These are phyloP conservation scores for Russula sp. DNA, from an alignment of 768 basidiomycete genomes.

Conservation along the genomic window DNA sequence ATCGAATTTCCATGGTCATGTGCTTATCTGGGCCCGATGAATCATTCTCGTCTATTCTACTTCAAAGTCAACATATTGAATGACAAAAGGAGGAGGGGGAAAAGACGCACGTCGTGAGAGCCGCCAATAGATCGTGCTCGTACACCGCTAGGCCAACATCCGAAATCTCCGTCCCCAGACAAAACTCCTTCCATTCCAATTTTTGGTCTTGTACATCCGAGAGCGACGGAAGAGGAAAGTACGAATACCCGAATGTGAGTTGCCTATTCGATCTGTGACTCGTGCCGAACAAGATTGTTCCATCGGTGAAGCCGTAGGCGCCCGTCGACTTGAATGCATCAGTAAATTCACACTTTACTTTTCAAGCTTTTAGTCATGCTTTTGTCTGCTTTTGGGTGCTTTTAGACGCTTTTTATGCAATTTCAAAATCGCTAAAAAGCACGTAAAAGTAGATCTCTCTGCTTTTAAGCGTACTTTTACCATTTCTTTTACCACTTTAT, in stretches of 20 bases:
- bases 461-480: too few species aligned
- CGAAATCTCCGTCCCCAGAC: conserved; percentile 9
- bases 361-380: too few species aligned
- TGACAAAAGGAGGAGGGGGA: neutral
- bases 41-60: neutral
- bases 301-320: conserved; percentile 21
- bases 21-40: neutral
- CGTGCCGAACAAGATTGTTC: conserved; percentile 19
- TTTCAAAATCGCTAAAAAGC: too few species aligned
- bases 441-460: too few species aligned
- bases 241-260: conserved; percentile 12
- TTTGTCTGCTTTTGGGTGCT: too few species aligned
- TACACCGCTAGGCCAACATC: conserved; percentile 18
- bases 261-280: neutral
- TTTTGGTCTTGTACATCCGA: neutral
- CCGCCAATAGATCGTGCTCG: conserved; percentile 19
- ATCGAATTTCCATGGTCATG: conserved; percentile 11
- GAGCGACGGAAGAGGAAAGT: conserved; percentile 12
- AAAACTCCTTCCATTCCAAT: neutral
- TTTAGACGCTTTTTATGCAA: too few species aligned
- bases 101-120: conserved; percentile 15
- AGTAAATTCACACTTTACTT: too few species aligned
- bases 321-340: conserved; percentile 16
- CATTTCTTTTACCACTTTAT: too few species aligned
- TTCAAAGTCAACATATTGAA: neutral